Evolutionary conservation across 495 filamentous ascomycete species (phyloP), one percentile per base, ranked within the genome.

Genomic region (Aspergillus nanangensis): DNA sequence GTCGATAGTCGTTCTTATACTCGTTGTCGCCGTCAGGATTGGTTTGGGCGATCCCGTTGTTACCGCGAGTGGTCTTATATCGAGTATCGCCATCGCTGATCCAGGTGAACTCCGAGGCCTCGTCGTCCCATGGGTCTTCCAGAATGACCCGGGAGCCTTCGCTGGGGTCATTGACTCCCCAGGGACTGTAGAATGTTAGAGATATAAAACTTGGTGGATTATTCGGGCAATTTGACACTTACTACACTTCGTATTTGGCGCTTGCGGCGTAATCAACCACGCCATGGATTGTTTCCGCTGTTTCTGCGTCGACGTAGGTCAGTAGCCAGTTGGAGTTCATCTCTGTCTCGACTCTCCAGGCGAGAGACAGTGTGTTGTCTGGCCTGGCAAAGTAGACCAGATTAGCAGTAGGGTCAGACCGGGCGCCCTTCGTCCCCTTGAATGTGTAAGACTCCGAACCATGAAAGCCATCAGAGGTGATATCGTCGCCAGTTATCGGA

Each of bases 171-270:
- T 42, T 52, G 2, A 47, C 1, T 11, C 49, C 49, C 49, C 49
- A 52, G 18, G 38, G 21, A 15, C 43, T 52, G 32, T 23, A 9
- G 5, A 35, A 34, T 22, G 32, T 44, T 31, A 34, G 42, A 10
- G n/a, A 13, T 23, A 5, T 15, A 38, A 8, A 34, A 14, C 9
- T 20, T n/a, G n/a, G 7, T 18, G 3, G 31, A 25, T 13, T 17
- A 3, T 9, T 32, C 14, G 17, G n/a, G n/a, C n/a, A n/a, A n/a
- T 10, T n/a, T 0, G 5, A 0, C 21, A 52, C 49, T 32, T 14
- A 52, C 49, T 47, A 52, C 10, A 52, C 49, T 33, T 47, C 36
- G 22, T 52, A 52, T 10, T 44, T 35, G 15, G 49, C 49, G 5
- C 39, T 32, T 3, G 43, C 31, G 3, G 47, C 49, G 15, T 52